Evolutionary conservation across 805 yeast species (phyloP).

Genomic region (Kuraishia molischiana): DNA sequence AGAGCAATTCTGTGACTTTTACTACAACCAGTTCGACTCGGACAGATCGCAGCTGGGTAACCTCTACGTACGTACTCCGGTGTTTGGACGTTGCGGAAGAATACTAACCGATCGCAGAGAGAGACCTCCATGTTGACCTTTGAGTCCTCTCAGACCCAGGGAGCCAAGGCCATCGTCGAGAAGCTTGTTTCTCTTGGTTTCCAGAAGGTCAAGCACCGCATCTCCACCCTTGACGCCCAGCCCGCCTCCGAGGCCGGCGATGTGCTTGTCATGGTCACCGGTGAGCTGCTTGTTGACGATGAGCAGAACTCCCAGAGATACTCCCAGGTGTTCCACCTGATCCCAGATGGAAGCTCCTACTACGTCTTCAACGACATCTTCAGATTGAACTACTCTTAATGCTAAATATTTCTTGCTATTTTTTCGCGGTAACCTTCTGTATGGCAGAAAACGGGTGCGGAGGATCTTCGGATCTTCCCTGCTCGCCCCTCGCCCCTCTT

Average conservation of each 20-base stretch:
- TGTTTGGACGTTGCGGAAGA: not conserved
- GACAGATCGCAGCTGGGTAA: slow-evolving; percentile 90
- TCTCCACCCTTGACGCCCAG: slow-evolving; percentile 94
- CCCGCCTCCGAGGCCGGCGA: slow-evolving; percentile 92
- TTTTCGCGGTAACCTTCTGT: not conserved
- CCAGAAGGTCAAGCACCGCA: slow-evolving; percentile 86
- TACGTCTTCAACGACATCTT: slow-evolving; percentile 95
- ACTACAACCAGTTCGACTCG: slow-evolving; percentile 90
- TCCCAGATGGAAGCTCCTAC: slow-evolving; percentile 86
- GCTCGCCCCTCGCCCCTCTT: too few relatives aligned
- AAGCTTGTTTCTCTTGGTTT: slow-evolving; percentile 84
- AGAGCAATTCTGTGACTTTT: slow-evolving; percentile 85
- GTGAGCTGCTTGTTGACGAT: slow-evolving; percentile 86
- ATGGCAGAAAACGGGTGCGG: too few relatives aligned
- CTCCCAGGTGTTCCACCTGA: slow-evolving; percentile 94
- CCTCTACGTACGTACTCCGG: slow-evolving; percentile 48
- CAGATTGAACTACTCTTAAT: slow-evolving; percentile 77
- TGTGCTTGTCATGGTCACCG: slow-evolving; percentile 95
- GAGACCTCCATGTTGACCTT: slow-evolving; percentile 97
- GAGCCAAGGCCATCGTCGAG: slow-evolving; percentile 87
- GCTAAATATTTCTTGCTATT: not conserved
- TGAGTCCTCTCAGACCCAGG: slow-evolving; percentile 90
- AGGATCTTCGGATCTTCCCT: too few relatives aligned
- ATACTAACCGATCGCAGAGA: slow-evolving; percentile 32
- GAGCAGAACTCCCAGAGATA: slow-evolving; percentile 94